A percentile compares a stretch with the other conserved stretches of the same genome.
These are phyloP conservation scores for Malus orientalis DNA, from an alignment of 306 rosid genomes.

Conservation along the genomic window DNA sequence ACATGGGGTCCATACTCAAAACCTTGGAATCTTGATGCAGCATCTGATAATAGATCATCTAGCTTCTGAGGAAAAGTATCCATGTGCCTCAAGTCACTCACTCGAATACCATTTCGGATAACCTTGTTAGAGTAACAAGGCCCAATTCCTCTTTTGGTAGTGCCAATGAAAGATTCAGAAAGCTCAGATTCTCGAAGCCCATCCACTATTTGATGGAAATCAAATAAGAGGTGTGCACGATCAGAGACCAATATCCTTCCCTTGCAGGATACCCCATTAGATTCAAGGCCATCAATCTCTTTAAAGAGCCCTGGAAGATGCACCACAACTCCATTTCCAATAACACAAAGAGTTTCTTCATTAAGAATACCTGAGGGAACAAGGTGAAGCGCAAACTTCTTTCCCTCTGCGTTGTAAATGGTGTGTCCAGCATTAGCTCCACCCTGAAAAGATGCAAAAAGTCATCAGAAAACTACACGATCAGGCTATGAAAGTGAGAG, in stretches of 20 bases:
- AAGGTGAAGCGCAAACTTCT: constrained; percentile 90
- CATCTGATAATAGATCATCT: constrained; percentile 65
- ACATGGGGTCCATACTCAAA: constrained; percentile 61
- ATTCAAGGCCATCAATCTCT: constrained; percentile 77
- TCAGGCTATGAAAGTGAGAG: not conserved
- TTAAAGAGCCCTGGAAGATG: constrained; percentile 79
- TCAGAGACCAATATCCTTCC: constrained; percentile 91
- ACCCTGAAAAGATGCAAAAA: constrained; percentile 39
- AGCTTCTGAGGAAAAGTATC: constrained; percentile 80
- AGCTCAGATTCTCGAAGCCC: constrained; percentile 88
- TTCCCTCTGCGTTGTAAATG: constrained; percentile 88
- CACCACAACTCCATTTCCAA: constrained; percentile 95
- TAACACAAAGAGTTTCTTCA: constrained; percentile 77
- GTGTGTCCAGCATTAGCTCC: constrained; percentile 99
- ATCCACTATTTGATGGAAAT: constrained; percentile 87
- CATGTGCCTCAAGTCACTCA: constrained; percentile 83
- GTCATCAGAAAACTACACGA: not conserved
- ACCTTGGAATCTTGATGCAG: constrained; percentile 66
- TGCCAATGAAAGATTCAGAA: constrained; percentile 88
- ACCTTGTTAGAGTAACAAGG: constrained; percentile 92
- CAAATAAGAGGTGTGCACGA: constrained; percentile 85
- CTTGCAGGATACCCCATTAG: constrained; percentile 71
- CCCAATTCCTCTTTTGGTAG: constrained; percentile 96
- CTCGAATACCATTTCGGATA: constrained; percentile 81
- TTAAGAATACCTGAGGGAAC: constrained; percentile 92